These are phyloP conservation scores for Gryganskiella cystojenkinii DNA, from an alignment of 192 early-diverging fungal species.

Conservation along the genomic window DNA sequence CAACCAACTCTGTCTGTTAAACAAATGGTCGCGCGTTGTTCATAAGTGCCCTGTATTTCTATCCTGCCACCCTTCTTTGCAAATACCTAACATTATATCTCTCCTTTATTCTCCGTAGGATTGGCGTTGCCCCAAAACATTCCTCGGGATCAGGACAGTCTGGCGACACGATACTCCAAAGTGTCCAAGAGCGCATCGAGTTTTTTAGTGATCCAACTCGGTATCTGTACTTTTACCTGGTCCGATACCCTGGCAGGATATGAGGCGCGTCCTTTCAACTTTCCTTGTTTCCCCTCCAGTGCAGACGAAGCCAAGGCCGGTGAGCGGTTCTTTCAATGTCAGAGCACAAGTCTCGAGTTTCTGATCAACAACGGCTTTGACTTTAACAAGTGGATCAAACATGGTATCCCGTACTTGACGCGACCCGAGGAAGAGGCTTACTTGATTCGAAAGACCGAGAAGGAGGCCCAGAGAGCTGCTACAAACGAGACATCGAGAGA, in stretches of 20 bases:
- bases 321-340: constrained; percentile 61
- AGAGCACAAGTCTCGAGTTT: constrained; percentile 75
- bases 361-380: constrained; percentile 83
- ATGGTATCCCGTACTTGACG: constrained; percentile 83
- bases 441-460: constrained; percentile 19
- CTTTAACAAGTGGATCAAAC: constrained; percentile 88
- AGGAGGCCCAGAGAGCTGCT: constrained; percentile 11
- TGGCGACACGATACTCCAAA: constrained; percentile 32
- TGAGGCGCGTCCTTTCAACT: constrained; percentile 87
- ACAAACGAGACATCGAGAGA: constrained; percentile 5
- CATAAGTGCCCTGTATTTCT: not conserved
- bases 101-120: constrained; percentile 9
- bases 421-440: constrained; percentile 63
- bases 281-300: constrained; percentile 84
- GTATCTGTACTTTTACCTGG: constrained; percentile 87
- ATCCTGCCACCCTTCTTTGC: too few species aligned
- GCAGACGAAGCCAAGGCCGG: constrained; percentile 56
- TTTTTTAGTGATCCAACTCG: constrained; percentile 80
- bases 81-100: too few species aligned
- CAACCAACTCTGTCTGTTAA: not conserved
- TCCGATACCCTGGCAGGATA: constrained; percentile 62
- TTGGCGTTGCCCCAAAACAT: constrained; percentile 25
- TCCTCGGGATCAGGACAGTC: constrained; percentile 29
- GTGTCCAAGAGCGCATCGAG: constrained; percentile 31
- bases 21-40: too few species aligned